These are phyloP conservation scores for Lathyrus aphaca DNA, from an alignment of 306 rosid species.

Conservation along the genomic window DNA sequence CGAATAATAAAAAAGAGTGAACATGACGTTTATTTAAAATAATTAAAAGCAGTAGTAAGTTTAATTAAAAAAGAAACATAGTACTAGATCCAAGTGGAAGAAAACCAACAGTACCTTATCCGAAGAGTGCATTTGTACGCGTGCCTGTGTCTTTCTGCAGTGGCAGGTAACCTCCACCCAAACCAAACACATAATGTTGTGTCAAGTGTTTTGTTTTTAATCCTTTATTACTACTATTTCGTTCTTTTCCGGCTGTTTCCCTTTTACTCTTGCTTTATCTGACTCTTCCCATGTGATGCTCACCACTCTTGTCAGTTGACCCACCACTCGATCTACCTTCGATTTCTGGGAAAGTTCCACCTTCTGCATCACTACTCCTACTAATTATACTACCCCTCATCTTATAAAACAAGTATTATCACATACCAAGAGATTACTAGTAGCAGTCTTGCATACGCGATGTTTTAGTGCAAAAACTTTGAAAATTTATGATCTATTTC, in stretches of 20 bases:
- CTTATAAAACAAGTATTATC: no score
- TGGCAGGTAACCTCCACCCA: slow-evolving; percentile 38
- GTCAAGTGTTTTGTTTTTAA: slow-evolving; percentile 8
- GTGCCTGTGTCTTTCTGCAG: slow-evolving; percentile 39
- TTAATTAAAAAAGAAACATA: neutral
- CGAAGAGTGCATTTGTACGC: slow-evolving; percentile 36
- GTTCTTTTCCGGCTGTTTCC: neutral
- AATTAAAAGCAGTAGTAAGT: neutral
- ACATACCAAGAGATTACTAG: no score
- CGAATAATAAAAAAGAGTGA: neutral
- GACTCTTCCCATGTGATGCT: slow-evolving; percentile 78
- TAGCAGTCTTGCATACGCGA: no score
- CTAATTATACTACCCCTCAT: no score
- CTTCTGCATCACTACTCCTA: no score
- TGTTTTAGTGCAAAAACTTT: no score
- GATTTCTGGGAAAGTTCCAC: no score
- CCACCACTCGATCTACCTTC: no score
- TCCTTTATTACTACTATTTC: neutral
- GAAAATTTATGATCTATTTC: no score
- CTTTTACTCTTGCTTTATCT: slow-evolving; percentile 53
- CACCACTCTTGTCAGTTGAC: no score
- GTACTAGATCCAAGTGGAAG: neutral
- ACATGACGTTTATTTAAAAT: neutral
- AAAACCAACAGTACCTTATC: slow-evolving; percentile 19
- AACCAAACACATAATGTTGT: neutral